These are phyloP conservation scores for Neonectria ditissima DNA, from an alignment of 2,329 filamentous ascomycete species.

Conservation along the genomic window DNA sequence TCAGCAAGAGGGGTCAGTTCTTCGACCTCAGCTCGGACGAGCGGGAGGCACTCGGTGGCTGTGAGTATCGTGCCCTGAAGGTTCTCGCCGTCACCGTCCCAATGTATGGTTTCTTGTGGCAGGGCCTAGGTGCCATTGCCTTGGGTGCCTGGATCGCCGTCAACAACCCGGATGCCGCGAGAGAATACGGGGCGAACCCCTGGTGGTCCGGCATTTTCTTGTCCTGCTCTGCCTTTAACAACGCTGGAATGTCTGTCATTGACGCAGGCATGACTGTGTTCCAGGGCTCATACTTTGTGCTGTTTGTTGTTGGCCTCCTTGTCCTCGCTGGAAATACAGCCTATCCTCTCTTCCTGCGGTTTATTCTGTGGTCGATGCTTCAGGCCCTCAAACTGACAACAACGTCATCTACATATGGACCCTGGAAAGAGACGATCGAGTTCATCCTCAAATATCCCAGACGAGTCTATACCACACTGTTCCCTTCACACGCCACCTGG, in stretches of 20 bases:
- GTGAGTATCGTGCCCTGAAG: constrained; percentile 72
- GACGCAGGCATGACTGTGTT: constrained; percentile 75
- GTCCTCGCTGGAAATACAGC: constrained; percentile 75
- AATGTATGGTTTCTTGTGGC: constrained; percentile 70
- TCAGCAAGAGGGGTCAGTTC: constrained; percentile 67
- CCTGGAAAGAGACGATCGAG: constrained; percentile 62
- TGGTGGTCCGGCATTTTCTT: constrained; percentile 79
- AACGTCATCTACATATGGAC: constrained; percentile 49
- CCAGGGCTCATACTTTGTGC: constrained; percentile 62
- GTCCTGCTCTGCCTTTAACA: constrained; percentile 76
- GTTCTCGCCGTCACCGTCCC: constrained; percentile 71
- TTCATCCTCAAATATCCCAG: constrained; percentile 69
- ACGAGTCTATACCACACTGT: constrained; percentile 72
- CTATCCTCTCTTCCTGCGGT: constrained; percentile 72
- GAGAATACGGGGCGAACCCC: constrained; percentile 69
- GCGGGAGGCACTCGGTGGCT: constrained; percentile 69
- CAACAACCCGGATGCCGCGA: constrained; percentile 61
- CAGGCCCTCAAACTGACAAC: constrained; percentile 55
- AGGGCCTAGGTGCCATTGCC: constrained; percentile 68
- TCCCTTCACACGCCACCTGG: constrained; percentile 73
- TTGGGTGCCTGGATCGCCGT: constrained; percentile 71
- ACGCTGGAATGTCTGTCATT: constrained; percentile 76
- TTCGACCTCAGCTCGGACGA: constrained; percentile 64
- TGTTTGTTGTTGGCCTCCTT: constrained; percentile 66
- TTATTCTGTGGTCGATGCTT: constrained; percentile 67